phyloP scores from a whole-genome alignment of 768 basidiomycete species.

The Dendrothele bispora region DNA sequence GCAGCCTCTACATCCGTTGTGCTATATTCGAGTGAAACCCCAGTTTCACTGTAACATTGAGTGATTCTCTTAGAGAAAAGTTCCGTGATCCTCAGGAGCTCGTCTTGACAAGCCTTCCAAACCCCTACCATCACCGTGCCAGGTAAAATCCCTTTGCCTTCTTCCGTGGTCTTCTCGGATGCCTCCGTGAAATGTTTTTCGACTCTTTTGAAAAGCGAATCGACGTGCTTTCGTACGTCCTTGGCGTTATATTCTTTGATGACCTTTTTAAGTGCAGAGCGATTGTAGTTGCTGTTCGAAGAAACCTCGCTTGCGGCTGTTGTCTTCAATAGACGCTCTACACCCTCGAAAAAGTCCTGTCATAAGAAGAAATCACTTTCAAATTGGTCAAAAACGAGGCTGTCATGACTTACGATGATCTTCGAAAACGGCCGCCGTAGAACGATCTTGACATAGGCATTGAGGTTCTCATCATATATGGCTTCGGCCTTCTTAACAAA shows the following conservation, averaged over 20 bases:
- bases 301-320: slow-evolving; percentile 77
- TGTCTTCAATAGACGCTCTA: slow-evolving; percentile 84
- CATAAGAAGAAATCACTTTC: background rate
- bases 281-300: slow-evolving; percentile 73
- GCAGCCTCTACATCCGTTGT: slow-evolving; percentile 72
- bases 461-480: slow-evolving; percentile 88
- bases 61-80: slow-evolving; percentile 66
- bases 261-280: slow-evolving; percentile 77
- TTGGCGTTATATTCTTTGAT: slow-evolving; percentile 85
- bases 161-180: slow-evolving; percentile 61
- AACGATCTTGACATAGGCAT: slow-evolving; percentile 83
- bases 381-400: background rate
- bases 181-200: slow-evolving; percentile 95
- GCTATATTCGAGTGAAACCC: slow-evolving; percentile 73
- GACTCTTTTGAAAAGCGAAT: slow-evolving; percentile 84
- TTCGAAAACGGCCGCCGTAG: slow-evolving; percentile 85
- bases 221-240: slow-evolving; percentile 87
- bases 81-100: slow-evolving; percentile 72
- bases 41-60: slow-evolving; percentile 78
- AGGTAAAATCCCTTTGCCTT: slow-evolving; percentile 51
- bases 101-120: slow-evolving; percentile 90
- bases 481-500: slow-evolving; percentile 75
- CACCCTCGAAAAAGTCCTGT: slow-evolving; percentile 93
- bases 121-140: slow-evolving; percentile 77
- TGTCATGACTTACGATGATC: slow-evolving; percentile 65